Base-by-base conservation (phyloP, 2,329 filamentous ascomycete species). In the Xylariaceae sp. region DNA sequence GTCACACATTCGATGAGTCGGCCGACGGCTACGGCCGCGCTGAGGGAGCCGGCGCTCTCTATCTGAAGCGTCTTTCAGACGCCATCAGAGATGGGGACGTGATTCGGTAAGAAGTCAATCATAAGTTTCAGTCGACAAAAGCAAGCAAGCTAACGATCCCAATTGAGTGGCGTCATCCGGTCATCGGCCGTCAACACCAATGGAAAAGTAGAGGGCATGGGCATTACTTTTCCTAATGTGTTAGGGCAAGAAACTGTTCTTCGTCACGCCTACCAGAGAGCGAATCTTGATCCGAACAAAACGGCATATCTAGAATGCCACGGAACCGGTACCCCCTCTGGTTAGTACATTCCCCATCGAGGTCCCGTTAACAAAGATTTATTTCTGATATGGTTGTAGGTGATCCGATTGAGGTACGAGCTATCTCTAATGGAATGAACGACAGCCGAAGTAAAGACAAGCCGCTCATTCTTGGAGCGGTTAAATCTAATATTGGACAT, bases 181-280 rank as follows among this genome's bases (percentile, higher is more conserved):
- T 19, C 38, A n/a, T 50, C 44, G 5, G 50, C 47, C 3, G 56
- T 58, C 8, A 64, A 65, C 47, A 57, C 60, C 50, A 61, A 62
- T 40, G 60, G 61, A 12, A 56, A 60, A 23, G 53, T 55, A 2
- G 50, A 54, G 11, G 64, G 52, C 1, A 50, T 55, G 29, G 57
- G 58, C n/a, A 64, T 65, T 20, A 63, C 60, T 4, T 50, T 57
- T 5, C 55, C 67, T 40, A 53, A 60, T 44, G 27, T 21, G 7
- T 33, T 52, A n/a, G 53, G 52, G 7, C 58, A 60, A 42, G 58
- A 54, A 27, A 34, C 22, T 4, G 54, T 58, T 3, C 43, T 58
- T 5, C 46, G 52, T 4, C 42, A 44, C 43, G 54, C 57, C 6
- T 59, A 58, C 21, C 38, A 55, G 23, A 49, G 46, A 16, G 45